Conservation (phyloP, 1,284 basidiomycete genomes). For the Thelephora terrestris region DNA sequence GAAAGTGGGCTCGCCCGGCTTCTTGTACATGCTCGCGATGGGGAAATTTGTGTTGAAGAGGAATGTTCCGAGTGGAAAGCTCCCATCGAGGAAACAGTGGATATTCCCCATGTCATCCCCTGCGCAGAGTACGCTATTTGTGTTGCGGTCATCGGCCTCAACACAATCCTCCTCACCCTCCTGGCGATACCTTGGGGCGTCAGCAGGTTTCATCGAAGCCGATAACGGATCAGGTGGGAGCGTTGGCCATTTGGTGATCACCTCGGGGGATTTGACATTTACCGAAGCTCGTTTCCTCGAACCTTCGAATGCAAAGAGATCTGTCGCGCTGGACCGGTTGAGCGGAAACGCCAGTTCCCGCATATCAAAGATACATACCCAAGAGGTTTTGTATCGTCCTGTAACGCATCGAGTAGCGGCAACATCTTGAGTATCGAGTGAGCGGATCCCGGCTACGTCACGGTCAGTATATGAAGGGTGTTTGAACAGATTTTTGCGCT, state of each 20-base stretch:
- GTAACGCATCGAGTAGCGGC: slow-evolving; percentile 59
- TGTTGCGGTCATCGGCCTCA: slow-evolving; percentile 44
- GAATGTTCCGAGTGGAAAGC: slow-evolving; percentile 65
- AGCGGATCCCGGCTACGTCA: slow-evolving; percentile 59
- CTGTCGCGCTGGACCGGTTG: slow-evolving; percentile 43
- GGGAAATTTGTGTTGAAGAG: slow-evolving; percentile 26
- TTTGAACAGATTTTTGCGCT: slow-evolving; percentile 15
- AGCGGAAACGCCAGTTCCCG: background rate
- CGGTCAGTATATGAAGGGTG: slow-evolving; percentile 4
- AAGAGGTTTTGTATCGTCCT: slow-evolving; percentile 49
- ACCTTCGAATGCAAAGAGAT: slow-evolving; percentile 70
- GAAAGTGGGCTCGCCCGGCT: slow-evolving; percentile 32
- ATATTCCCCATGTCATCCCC: slow-evolving; percentile 47
- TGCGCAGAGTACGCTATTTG: slow-evolving; percentile 51
- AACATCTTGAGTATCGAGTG: slow-evolving; percentile 57
- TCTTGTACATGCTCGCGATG: slow-evolving; percentile 41
- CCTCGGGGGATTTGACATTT: slow-evolving; percentile 37
- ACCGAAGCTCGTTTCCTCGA: slow-evolving; percentile 38
- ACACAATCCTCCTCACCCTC: slow-evolving; percentile 31
- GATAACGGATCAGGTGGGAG: slow-evolving; percentile 42
- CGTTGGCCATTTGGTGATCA: slow-evolving; percentile 59
- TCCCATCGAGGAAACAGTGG: slow-evolving; percentile 68
- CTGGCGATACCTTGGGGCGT: slow-evolving; percentile 24
- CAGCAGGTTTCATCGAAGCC: slow-evolving; percentile 43
- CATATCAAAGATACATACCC: slow-evolving; percentile 17